Evolutionary conservation across 768 basidiomycete species (phyloP).

Genomic region (Lentinula detonsa): DNA sequence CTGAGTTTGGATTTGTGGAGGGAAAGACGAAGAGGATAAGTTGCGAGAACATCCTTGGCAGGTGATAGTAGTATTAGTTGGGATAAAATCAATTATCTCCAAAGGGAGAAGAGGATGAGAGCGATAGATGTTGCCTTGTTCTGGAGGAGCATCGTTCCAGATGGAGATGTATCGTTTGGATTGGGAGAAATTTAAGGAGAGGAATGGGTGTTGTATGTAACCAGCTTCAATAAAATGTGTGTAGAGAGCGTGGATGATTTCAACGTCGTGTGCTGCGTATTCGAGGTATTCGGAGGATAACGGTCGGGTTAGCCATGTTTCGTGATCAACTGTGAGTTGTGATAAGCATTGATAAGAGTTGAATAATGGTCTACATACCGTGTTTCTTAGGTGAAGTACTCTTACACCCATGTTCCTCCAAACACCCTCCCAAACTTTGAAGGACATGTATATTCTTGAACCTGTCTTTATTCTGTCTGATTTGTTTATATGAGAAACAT

Average conservation of each 20-base stretch:
- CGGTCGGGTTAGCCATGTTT: constrained; percentile 29
- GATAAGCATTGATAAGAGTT: neutral
- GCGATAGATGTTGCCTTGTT: neutral
- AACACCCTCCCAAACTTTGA: constrained; percentile 28
- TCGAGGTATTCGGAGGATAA: constrained; percentile 26
- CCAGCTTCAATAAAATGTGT: constrained; percentile 20
- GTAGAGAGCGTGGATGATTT: constrained; percentile 29
- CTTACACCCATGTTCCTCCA: constrained; percentile 8
- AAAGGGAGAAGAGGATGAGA: neutral
- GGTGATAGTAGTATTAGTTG: neutral
- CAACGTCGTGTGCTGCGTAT: constrained; percentile 38
- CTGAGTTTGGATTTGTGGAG: no score
- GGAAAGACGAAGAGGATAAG: neutral
- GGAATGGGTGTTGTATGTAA: neutral
- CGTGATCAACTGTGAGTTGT: constrained; percentile 4
- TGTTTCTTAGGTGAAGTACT: neutral
- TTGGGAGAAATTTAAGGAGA: no score
- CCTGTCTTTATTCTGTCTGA: constrained; percentile 7
- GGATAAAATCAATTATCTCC: neutral
- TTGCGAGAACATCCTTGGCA: neutral
- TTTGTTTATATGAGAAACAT: constrained; percentile 2
- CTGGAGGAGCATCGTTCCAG: neutral
- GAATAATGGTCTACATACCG: neutral
- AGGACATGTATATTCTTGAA: constrained; percentile 24
- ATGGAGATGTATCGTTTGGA: neutral